A percentile compares a stretch with the other conserved stretches of the same genome.
phyloP scores from a whole-genome alignment of 176 grass and related monocot species.

The Cocos nucifera region DNA sequence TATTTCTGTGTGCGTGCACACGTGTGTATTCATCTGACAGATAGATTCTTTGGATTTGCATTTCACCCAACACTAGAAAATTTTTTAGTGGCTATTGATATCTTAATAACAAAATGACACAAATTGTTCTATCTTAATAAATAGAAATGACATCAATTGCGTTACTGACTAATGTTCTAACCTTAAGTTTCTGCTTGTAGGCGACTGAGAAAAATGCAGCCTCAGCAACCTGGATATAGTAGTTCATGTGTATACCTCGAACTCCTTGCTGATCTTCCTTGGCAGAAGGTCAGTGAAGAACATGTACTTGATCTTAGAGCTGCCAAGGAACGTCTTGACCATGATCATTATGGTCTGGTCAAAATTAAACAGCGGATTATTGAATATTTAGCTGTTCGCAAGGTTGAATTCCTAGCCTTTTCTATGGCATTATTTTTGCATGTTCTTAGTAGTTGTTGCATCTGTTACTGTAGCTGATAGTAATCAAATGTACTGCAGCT shows the following conservation, averaged over 20 bases:
- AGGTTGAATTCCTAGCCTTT: constrained; percentile 36
- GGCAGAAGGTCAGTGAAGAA: constrained; percentile 97
- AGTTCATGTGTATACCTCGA: constrained; percentile 90
- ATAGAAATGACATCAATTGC: no score
- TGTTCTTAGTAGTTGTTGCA: constrained; percentile 11
- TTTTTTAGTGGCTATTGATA: no score
- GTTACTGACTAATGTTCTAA: not conserved
- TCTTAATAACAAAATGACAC: no score
- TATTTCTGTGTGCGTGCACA: no score
- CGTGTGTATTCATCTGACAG: no score
- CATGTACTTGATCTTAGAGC: constrained; percentile 73
- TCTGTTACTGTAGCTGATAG: constrained; percentile 15
- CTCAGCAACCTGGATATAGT: constrained; percentile 98
- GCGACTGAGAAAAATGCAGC: constrained; percentile 86
- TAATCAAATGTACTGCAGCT: constrained; percentile 46
- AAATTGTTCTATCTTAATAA: no score
- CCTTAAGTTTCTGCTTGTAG: constrained; percentile 26
- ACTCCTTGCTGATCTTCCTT: constrained; percentile 93
- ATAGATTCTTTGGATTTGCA: no score
- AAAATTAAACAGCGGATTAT: constrained; percentile 98
- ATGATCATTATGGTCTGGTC: constrained; percentile 74
- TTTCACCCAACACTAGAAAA: no score
- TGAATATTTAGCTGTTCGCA: constrained; percentile 95
- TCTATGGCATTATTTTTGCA: not conserved
- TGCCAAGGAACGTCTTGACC: constrained; percentile 88